Evolutionary conservation across 768 basidiomycete species (phyloP).

Genomic region (Kondoa subrosea): DNA sequence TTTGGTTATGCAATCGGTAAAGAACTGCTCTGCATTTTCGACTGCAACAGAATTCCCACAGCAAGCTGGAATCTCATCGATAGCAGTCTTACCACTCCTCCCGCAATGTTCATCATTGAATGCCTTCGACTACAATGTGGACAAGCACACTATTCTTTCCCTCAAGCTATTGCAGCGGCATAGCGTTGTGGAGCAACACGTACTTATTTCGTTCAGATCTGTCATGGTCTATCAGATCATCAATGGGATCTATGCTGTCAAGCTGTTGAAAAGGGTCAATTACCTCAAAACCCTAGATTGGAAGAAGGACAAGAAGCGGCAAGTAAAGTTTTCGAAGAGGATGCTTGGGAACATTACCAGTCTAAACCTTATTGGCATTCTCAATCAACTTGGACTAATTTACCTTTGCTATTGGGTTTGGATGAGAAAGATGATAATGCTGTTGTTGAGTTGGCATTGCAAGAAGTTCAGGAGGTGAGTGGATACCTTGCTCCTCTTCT

Average conservation of each 20-base stretch:
- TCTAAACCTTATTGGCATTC: neutral
- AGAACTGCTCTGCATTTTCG: neutral
- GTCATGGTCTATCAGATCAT: neutral
- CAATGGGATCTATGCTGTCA: neutral
- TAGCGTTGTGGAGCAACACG: neutral
- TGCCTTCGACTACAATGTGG: neutral
- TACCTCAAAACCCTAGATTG: neutral
- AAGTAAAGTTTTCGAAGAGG: neutral
- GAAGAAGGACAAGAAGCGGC: neutral
- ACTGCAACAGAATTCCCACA: neutral
- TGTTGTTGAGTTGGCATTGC: neutral
- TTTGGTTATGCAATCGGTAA: neutral
- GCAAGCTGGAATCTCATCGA: neutral
- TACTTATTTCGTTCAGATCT: neutral
- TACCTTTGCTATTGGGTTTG: neutral
- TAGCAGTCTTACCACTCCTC: neutral
- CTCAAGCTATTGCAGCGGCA: neutral
- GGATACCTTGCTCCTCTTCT: neutral
- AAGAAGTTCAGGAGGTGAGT: neutral
- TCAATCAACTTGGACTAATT: neutral
- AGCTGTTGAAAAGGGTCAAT: neutral
- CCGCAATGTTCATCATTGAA: neutral
- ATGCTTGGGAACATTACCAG: neutral
- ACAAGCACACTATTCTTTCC: neutral
- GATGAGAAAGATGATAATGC: neutral